Base-by-base conservation (phyloP, 2,329 filamentous ascomycete genomes). In the Salinomyces thailandicus region DNA sequence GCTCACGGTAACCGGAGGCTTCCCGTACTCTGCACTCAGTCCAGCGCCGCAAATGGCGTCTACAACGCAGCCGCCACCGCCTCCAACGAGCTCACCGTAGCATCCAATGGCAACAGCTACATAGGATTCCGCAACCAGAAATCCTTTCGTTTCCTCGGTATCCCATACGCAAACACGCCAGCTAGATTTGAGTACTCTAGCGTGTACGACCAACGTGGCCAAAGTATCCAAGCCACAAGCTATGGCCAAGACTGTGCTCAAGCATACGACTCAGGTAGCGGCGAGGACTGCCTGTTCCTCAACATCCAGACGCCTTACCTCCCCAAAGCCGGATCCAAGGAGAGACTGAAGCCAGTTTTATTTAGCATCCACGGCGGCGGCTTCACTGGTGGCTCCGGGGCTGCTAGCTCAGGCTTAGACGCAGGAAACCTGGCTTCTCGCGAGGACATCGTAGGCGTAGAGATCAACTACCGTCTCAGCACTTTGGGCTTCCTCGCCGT, bases 401-500 rank as follows among this genome's bases (percentile, higher is more conserved):
- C 54, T 2, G 48, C 55, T 5, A 53, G 58, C 33, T 44, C 55
- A 7, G 53, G 52, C 1, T 50, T 51, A 7, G 73, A 78, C 42
- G 70, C 72, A 14, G 69, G 69, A 20, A 64, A 57, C 41, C 48
- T 77, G 3, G 73, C 69, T 0, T 73, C 71, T 2, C 64, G 73
- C 33, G 72, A 72, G 15, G 73, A 77, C 42, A 64, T 77, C 13
- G 70, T 79, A 0, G 64, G 75, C 3, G 74, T 79, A 4, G 57
- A 58, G 5, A 71, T 77, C 58, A 77, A 78, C 57, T 78, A 78
- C 52, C 69, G 75, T 6, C 56, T 77, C 3, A 65, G 63, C 0
- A 74, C 71, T 0, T 60, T 78, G 0, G 75, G 75, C 0, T 78
- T 75, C 46, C 57, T 78, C 0, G 73, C 73, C 1, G 60, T 76